These are phyloP conservation scores for Aspergillus sp. DNA, from an alignment of 2,329 filamentous ascomycete genomes.

Conservation along the genomic window DNA sequence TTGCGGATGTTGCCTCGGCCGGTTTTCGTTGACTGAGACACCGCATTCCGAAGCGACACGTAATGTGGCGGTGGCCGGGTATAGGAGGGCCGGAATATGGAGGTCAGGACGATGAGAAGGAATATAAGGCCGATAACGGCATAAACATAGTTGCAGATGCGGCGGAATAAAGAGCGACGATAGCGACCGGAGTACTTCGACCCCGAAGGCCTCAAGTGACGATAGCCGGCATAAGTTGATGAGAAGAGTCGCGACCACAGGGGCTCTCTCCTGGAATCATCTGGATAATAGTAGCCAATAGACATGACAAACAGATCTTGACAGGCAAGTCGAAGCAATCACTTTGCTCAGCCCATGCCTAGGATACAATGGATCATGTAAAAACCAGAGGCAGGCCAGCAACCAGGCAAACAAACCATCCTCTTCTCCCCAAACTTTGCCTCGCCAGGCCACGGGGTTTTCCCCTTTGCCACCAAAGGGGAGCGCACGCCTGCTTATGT, in stretches of 20 bases:
- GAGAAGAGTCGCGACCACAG: conserved; percentile 33
- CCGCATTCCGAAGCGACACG: conserved; percentile 35
- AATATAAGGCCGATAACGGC: conserved; percentile 24
- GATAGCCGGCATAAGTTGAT: conserved; percentile 33
- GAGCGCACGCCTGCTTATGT: conserved; percentile 1
- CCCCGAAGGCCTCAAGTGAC: conserved; percentile 31
- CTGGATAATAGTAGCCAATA: conserved; percentile 41
- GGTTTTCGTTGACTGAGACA: conserved; percentile 32
- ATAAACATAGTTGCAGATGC: conserved; percentile 34
- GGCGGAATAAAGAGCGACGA: conserved; percentile 34
- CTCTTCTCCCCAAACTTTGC: background rate
- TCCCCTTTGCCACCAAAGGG: background rate
- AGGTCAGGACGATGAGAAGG: conserved; percentile 39
- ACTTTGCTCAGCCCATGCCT: conserved; percentile 20
- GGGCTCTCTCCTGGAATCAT: conserved; percentile 45
- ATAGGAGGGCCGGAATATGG: conserved; percentile 59
- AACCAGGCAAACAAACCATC: background rate
- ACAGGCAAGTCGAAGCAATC: conserved; percentile 13
- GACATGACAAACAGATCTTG: conserved; percentile 34
- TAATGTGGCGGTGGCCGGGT: conserved; percentile 58
- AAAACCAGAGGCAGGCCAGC: conserved; percentile 4
- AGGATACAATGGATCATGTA: background rate
- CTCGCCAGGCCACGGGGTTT: conserved; percentile 1
- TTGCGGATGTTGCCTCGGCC: conserved; percentile 55
- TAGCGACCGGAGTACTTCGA: conserved; percentile 27